These are phyloP conservation scores for Sarocladiaceae sp. DNA, from an alignment of 2,329 filamentous ascomycete species.

Conservation along the genomic window DNA sequence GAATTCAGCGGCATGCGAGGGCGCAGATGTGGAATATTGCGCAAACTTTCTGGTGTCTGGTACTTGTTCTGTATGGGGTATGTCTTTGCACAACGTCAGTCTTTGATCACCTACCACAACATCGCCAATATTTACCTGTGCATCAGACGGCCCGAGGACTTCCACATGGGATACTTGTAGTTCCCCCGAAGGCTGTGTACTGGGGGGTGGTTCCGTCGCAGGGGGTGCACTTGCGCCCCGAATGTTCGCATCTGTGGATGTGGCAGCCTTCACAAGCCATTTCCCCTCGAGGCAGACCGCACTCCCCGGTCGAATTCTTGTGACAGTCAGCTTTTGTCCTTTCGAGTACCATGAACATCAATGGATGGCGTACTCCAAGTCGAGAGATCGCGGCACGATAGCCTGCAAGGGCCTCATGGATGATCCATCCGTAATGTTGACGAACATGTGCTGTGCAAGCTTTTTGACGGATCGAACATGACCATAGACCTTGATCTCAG, in stretches of 20 bases:
- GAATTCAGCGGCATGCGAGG: constrained; percentile 75
- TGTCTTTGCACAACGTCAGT: constrained; percentile 45
- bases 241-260: neutral
- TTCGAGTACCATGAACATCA: neutral
- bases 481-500: constrained; percentile 61
- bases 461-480: constrained; percentile 79
- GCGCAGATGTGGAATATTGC: constrained; percentile 81
- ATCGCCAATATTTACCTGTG: constrained; percentile 53
- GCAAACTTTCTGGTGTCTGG: constrained; percentile 81
- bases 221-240: neutral
- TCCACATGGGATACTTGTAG: constrained; percentile 65
- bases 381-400: constrained; percentile 65
- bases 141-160: constrained; percentile 70
- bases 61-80: constrained; percentile 97
- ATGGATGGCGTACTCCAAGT: constrained; percentile 56
- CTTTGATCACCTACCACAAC: neutral
- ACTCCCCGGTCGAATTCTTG: constrained; percentile 69
- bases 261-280: constrained; percentile 47
- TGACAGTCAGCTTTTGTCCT: neutral
- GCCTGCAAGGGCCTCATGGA: constrained; percentile 74
- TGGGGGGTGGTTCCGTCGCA: too few relatives aligned
- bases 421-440: constrained; percentile 81
- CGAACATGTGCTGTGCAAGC: constrained; percentile 79
- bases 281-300: constrained; percentile 71
- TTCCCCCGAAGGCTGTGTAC: constrained; percentile 41